Base-by-base conservation (phyloP, 306 rosid genomes). In the Clitoria ternatea region DNA sequence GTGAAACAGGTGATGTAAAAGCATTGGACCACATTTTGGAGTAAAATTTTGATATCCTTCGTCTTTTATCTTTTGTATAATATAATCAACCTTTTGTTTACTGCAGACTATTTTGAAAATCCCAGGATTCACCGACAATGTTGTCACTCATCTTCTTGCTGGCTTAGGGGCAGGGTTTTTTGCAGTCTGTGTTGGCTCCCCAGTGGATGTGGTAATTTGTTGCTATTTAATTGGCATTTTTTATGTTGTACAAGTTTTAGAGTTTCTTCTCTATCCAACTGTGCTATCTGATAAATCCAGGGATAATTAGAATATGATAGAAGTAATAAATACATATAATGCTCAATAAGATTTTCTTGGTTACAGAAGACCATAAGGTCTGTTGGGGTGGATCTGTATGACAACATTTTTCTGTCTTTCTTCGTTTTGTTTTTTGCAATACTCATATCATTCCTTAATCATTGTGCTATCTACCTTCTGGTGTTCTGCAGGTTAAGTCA, bases 181-280 rank as follows among this genome's bases (percentile, higher is more conserved):
- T 19, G 98, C 98, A 39, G 98, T 94, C 70, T 94, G 97, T 61
- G 80, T 94, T 85, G 98, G 98, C 40, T 94, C 98, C 42, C 98
- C 98, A 0, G 98, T 94, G 7, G 98, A 94, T 56, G 98, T 94
- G 98, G 98, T 94, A 90, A 89, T 37, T 54, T 56, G 5, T 11
- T 27, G 23, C 9, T 23, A 30, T 39, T 53, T 36, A 45, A 52
- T 24, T 29, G 11, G 0, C 9, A 3, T 22, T 4, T 66, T 77
- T 40, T 61, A 15, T 24, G 24, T 14, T 44, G 26, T 35, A 1
- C 27, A 15, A 45, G 43, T 81, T 35, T 59, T 72, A 42, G 2
- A 4, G 9, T 61, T 35, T 10, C 23, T 47, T 14, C 24, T 62
- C 27, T 61, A 22, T 32, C 54, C 50, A 69, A 48, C 32, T 20